These are phyloP conservation scores for Pichia insulana DNA, from an alignment of 805 yeast species.

Conservation along the genomic window DNA sequence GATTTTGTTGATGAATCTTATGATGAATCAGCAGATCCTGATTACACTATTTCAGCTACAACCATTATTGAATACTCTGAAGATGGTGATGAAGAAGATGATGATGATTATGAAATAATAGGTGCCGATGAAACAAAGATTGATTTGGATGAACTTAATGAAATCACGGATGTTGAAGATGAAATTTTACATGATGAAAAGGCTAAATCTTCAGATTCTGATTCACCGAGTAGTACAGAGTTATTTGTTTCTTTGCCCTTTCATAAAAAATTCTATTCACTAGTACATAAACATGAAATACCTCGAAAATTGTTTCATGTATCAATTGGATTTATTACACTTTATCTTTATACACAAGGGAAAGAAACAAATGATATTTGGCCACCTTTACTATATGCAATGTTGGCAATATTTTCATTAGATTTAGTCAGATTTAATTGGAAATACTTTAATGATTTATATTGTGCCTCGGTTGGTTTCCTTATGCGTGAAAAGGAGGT, in stretches of 20 bases:
- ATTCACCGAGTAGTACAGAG: neutral
- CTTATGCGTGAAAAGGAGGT: conserved; percentile 81
- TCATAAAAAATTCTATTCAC: conserved; percentile 23
- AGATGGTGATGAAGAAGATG: conserved; percentile 6
- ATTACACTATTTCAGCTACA: conserved; percentile 15
- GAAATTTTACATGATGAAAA: neutral
- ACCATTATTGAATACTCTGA: conserved; percentile 3
- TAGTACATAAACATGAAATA: conserved; percentile 62
- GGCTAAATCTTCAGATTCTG: neutral
- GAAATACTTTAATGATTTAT: conserved; percentile 52
- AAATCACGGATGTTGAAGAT: conserved; percentile 1
- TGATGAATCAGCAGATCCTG: conserved; percentile 24
- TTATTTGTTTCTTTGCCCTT: conserved; percentile 11
- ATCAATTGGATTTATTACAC: conserved; percentile 75
- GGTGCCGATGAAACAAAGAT: neutral
- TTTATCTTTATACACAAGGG: conserved; percentile 62
- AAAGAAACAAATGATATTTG: conserved; percentile 48
- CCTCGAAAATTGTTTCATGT: conserved; percentile 86
- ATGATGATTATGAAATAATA: neutral
- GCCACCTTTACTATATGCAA: conserved; percentile 46
- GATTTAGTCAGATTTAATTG: conserved; percentile 62
- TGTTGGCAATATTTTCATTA: conserved; percentile 46
- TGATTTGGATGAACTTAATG: neutral
- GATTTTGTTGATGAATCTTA: conserved; percentile 16
- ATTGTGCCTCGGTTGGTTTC: conserved; percentile 65